Evolutionary conservation across 1,139 yeast genomes (phyloP), one percentile per base, ranked within the genome.

Genomic region (Hemisphaericaspora xylanilytica): DNA sequence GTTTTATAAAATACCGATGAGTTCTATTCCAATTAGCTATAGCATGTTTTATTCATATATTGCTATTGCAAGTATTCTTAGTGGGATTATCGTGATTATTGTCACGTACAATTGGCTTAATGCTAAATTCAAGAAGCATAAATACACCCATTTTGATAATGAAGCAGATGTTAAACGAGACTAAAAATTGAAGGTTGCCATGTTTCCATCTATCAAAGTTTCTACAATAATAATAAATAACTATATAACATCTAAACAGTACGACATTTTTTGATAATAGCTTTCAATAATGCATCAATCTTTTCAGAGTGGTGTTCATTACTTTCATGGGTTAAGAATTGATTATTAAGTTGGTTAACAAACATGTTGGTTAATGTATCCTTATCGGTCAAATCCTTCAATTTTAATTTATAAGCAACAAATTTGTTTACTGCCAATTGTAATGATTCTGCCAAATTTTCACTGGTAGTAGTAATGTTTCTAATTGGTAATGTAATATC

Each of bases 371-470:
- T 75, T 46, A 87, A 67, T 27, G 63, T 59, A 9, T 64, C 58
- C 42, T 69, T 69, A 33, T 65, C 61, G 13, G 59, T 52, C 32
- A 52, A 56, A 31, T 59, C 58, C 36, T 53, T 54, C 26, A 63
- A 43, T 54, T 77, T 78, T 42, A 59, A 56, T 53, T 73, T 75
- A 55, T 80, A 79, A 2, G 88, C 85, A 47, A 77, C 65, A 58
- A 79, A 86, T 54, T 82, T 80, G 53, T 83, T 84, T 30, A 89
- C 85, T 13, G 89, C 73, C 28, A 75, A 70, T 60, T 85, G 88
- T 50, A 90, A 70, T 39, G 65, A 59, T 39, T 75, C 80, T 10
- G 86, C 79, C 55, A 85, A 80, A 8, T 57, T 50, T 3, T 63
- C 57, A 41, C 70, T 67, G 4, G 50, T 41, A 25, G 68, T 56